Base-by-base conservation (phyloP, 1,284 basidiomycete species). In the Fomitopsis schrenkii region DNA sequence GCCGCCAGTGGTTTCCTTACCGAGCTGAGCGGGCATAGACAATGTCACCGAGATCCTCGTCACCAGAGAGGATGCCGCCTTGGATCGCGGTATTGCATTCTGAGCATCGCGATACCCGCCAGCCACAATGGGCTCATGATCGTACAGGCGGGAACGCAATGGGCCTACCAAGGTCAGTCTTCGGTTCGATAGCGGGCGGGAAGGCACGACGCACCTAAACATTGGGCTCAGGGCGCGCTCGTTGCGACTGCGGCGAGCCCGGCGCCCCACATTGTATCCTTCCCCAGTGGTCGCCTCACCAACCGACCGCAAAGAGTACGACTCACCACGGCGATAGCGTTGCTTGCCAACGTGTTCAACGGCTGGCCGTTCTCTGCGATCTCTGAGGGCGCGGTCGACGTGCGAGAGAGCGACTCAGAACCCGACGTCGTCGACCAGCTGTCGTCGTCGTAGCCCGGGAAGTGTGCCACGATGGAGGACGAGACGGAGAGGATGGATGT, bases 1-100 rank as follows among this genome's bases (percentile, higher is more conserved):
- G 78, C 96, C 97, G 67, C 97, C 97, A 54, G 95, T 97, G 68
- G 95, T 98, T 85, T 98, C 96, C 70, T 98, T 98, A 87, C 96
- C 96, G 71, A 97, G 87, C 30, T 95, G 46, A 97, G 83, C 28
- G 95, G 93, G 84, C 90, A 91, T 74, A 98, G 65, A 98, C 92
- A 65, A 98, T 85, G 70, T 93, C 94, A 60, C 82, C 84, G 68
- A 89, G 87, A 63, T 88, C 89, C 75, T 93, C 90, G 71, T 91
- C 90, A 63, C 94, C 94, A 62, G 93, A 87, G 64, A 98, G 89
- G 71, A 98, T 94, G 85, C 95, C 96, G 79, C 75, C 76, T 77
- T 91, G 89, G 69, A 91, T 86, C 65, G 89, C 88, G 59, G 89
- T 88, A 77, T 88, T 88, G 76, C 89, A 90, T 57, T n/a, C n/a